Evolutionary conservation across 2,329 filamentous ascomycete genomes (phyloP), one percentile per base, ranked within the genome.

Genomic region (Thielaviopsis populi): DNA sequence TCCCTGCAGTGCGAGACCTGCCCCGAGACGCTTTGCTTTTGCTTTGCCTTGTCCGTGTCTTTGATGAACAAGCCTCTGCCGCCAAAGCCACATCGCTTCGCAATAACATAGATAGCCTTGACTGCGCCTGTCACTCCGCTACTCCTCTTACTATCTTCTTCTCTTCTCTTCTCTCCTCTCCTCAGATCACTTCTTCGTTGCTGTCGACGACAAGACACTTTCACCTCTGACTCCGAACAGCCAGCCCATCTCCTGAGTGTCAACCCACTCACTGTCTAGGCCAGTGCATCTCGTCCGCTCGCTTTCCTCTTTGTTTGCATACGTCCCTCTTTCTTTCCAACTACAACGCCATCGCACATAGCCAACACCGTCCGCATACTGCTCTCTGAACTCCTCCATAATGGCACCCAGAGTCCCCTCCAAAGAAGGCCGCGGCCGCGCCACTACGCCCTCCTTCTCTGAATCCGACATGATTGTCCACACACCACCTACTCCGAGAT

Each of bases 401-500:
- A 78, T 78, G 76, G 73, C 72, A 37, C 62, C 62, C 30, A 66
- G 43, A 54, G 60, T 66, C 61, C 56, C 59, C 17, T 50, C 37
- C 19, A 42, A n/a, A 10, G 37, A 42, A 53, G 74, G 71, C 41
- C 56, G 61, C 63, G 74, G 71, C 41, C 56, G 68, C 59, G 72
- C 79, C 63, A 73, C 77, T 62, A 88, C 86, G 53, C 85, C 86
- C 68, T 81, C 85, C 61, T 83, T 83, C 67, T 77, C 81, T 43
- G 73, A 76, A 50, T 50, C 62, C 17, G 19, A 40, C 13, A 58
- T 42, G 22, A 75, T 76, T 67, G 74, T 87, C 67, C 83, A 78
- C 71, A 88, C 85, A 59, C 88, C 88, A 66, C 81, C 82, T 48
- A 84, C 87, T 63, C 88, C 88, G 59, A 56, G 64, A 58, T 66